phyloP scores from a whole-genome alignment of 768 basidiomycete species.

The Auricularia sp. region DNA sequence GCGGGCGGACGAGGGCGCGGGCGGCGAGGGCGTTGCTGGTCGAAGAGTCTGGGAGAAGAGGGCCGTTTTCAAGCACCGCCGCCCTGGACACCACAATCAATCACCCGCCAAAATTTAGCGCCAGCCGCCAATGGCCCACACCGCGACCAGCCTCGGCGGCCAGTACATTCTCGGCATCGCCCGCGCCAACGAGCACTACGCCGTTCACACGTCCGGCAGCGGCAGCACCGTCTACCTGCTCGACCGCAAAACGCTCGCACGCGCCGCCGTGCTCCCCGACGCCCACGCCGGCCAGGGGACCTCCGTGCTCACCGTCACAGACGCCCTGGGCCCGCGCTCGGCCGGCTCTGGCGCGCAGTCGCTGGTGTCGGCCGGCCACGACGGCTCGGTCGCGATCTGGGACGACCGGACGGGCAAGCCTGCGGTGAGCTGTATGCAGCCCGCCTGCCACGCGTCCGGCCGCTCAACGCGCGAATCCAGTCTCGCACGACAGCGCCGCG shows the following conservation, averaged over 20 bases:
- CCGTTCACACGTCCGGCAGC: background rate
- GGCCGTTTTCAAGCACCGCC: background rate
- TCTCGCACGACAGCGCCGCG: conserved; percentile 35
- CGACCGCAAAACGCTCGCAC: background rate
- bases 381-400: conserved; percentile 66
- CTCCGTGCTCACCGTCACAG: background rate
- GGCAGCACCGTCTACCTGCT: background rate
- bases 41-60: background rate
- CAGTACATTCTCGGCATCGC: background rate
- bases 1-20: background rate
- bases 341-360: background rate
- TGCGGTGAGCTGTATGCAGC: conserved; percentile 49
- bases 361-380: conserved; percentile 58
- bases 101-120: background rate
- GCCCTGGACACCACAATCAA: background rate
- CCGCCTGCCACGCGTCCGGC: conserved; percentile 3
- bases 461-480: conserved; percentile 24
- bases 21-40: background rate
- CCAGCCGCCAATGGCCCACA: background rate
- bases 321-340: background rate
- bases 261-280: background rate
- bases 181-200: background rate
- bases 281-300: background rate
- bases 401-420: conserved; percentile 47
- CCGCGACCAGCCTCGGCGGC: background rate